Percentiles rank a stretch among this genome's conserved stretches.
phyloP scores from a whole-genome alignment of 2,329 filamentous ascomycete genomes.

The Fusarium humuli region DNA sequence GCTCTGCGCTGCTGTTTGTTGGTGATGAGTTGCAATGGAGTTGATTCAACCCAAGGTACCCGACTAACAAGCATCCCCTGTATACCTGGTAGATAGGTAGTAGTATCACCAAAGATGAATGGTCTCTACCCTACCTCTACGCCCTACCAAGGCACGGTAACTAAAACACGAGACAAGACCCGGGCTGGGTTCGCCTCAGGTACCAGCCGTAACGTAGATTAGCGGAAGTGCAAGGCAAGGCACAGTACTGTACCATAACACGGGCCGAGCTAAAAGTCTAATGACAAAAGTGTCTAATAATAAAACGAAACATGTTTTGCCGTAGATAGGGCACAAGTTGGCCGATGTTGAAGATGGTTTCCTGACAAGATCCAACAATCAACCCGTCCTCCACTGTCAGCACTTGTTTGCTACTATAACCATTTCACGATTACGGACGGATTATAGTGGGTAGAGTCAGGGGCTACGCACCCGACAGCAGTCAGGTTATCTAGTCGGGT shows the following conservation, averaged over 20 bases:
- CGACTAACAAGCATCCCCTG: neutral
- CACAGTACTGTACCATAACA: neutral
- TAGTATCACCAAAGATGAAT: neutral
- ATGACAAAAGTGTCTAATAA: conserved; percentile 1
- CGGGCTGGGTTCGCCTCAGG: conserved; percentile 13
- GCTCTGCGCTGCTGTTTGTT: conserved; percentile 7
- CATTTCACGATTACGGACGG: neutral
- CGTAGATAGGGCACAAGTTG: neutral
- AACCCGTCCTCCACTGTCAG: neutral
- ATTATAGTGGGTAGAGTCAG: conserved; percentile 8
- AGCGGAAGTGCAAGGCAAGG: conserved; percentile 10
- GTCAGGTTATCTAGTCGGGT: neutral
- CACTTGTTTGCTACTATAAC: neutral
- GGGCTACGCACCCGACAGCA: neutral
- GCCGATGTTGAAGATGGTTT: neutral
- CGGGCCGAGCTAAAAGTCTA: conserved; percentile 4
- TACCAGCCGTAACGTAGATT: conserved; percentile 18
- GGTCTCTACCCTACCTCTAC: neutral
- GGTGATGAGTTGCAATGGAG: conserved; percentile 6
- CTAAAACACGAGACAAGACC: conserved; percentile 2
- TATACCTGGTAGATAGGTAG: neutral
- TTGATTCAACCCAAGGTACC: neutral
- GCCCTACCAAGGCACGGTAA: neutral
- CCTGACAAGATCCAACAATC: neutral
- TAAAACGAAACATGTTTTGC: neutral